Conservation (phyloP, 768 basidiomycete species). For the Tulasnella sp. region DNA sequence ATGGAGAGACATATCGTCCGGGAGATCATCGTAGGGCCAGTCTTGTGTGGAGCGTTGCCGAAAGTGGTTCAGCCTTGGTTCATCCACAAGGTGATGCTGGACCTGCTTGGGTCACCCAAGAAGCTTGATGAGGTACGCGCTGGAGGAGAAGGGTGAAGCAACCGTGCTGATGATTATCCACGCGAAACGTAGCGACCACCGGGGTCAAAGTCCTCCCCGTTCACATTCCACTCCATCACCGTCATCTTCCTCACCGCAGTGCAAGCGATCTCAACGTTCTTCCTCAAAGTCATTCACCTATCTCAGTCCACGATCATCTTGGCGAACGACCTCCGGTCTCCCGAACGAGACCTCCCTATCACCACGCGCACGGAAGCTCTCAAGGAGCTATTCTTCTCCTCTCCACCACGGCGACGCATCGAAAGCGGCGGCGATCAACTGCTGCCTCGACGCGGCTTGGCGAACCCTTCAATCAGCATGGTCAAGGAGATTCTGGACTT, state of each 20-base stretch:
- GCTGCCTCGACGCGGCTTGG: constrained; percentile 15
- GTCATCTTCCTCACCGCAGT: constrained; percentile 64
- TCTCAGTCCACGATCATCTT: constrained; percentile 58
- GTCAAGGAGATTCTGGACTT: constrained; percentile 32
- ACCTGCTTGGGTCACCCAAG: constrained; percentile 42
- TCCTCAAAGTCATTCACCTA: constrained; percentile 39
- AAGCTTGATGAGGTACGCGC: constrained; percentile 9
- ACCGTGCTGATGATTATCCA: neutral
- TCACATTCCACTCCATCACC: constrained; percentile 43
- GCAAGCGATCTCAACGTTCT: constrained; percentile 56
- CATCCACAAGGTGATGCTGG: constrained; percentile 54
- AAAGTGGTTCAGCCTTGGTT: constrained; percentile 85
- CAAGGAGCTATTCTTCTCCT: constrained; percentile 8
- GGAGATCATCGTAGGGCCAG: constrained; percentile 69
- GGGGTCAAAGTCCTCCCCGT: constrained; percentile 22
- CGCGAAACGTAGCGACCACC: constrained; percentile 22
- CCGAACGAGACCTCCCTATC: constrained; percentile 7
- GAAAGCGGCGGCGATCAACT: neutral
- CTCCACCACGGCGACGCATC: neutral
- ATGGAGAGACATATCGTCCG: constrained; percentile 72
- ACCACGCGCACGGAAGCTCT: constrained; percentile 25
- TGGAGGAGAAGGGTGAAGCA: neutral
- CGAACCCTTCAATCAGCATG: constrained; percentile 33
- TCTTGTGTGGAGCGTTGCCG: constrained; percentile 45
- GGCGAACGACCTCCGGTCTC: constrained; percentile 23